Base-by-base conservation (phyloP, 805 yeast species). In the Saturnispora quitensis region DNA sequence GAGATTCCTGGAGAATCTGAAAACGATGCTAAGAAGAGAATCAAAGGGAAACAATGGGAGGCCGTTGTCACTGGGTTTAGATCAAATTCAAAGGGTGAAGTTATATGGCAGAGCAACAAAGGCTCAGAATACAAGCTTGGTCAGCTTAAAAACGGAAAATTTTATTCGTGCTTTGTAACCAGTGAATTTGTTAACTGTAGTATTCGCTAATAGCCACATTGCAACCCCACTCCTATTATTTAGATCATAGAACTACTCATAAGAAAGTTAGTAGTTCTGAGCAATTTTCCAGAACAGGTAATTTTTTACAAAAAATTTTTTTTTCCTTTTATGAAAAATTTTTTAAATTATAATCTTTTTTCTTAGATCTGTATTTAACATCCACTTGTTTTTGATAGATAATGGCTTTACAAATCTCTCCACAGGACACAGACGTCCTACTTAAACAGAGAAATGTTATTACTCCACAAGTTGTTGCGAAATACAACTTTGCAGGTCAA, bases 401-500 rank as follows among this genome's bases (percentile, higher is more conserved):
- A 34, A 84, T 84, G 90, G 89, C 84, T 66, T 75, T 86, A 65
- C 86, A 88, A 46, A 78, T 84, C 57, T 83, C 86, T 51, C 82
- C 80, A 62, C 84, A 80, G 60, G 93, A 86, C 62, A 82, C 86
- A 49, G 83, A 85, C 60, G 70, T 83, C 58, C 74, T 88, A 54
- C 73, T 89, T 58, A 81, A 80, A 58, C 83, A 83, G 56, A 87
- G 80, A 65, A 89, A 89, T 66, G 76, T 80, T 42, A 74, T 89
- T 57, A 73, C 73, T 58, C 81, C 74, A 31, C 55, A 75, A 17
- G 82, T 84, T 10, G 64, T 88, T 27, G 91, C 84, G 59, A 90
- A 89, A 69, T 89, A 90, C 70, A 78, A 95, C 68, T 73, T 81
- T 48, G 96, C 96, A 4, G 97, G 96, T 46, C 89, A 86, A 68